phyloP scores from a whole-genome alignment of 2,329 filamentous ascomycete species.

The Hypoxylon sp. region DNA sequence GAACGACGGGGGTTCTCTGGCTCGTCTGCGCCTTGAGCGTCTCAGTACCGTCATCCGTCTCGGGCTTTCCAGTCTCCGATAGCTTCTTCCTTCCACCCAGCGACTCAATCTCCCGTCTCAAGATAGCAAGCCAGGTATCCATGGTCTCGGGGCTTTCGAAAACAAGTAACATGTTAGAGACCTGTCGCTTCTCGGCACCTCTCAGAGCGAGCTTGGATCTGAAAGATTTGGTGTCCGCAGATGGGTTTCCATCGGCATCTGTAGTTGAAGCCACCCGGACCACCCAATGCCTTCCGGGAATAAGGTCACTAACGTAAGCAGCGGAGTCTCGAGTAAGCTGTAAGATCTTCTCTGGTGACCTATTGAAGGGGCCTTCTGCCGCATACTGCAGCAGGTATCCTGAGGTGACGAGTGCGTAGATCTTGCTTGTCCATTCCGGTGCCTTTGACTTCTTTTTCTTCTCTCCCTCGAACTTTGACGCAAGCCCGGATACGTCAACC shows the following conservation, averaged over 20 bases:
- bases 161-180: constrained; percentile 78
- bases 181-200: constrained; percentile 68
- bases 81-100: constrained; percentile 76
- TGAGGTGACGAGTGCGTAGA: constrained; percentile 78
- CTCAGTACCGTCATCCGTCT: constrained; percentile 57
- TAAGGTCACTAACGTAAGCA: constrained; percentile 84
- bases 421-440: constrained; percentile 78
- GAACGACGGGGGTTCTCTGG: constrained; percentile 64
- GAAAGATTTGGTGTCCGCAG: constrained; percentile 70
- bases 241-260: constrained; percentile 68
- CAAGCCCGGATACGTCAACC: constrained; percentile 50
- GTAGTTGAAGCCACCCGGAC: constrained; percentile 79
- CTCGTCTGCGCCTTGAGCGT: constrained; percentile 59
- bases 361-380: constrained; percentile 77
- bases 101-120: constrained; percentile 79
- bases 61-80: constrained; percentile 71
- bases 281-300: constrained; percentile 85
- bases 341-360: constrained; percentile 80
- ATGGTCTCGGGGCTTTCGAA: constrained; percentile 81
- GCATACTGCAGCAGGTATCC: constrained; percentile 83
- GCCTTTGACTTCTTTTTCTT: constrained; percentile 65
- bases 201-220: constrained; percentile 76
- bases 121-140: constrained; percentile 79
- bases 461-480: constrained; percentile 58
- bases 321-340: constrained; percentile 81